These are phyloP conservation scores for Penicillium verrucosum DNA, from an alignment of 2,329 filamentous ascomycete genomes.

Conservation along the genomic window DNA sequence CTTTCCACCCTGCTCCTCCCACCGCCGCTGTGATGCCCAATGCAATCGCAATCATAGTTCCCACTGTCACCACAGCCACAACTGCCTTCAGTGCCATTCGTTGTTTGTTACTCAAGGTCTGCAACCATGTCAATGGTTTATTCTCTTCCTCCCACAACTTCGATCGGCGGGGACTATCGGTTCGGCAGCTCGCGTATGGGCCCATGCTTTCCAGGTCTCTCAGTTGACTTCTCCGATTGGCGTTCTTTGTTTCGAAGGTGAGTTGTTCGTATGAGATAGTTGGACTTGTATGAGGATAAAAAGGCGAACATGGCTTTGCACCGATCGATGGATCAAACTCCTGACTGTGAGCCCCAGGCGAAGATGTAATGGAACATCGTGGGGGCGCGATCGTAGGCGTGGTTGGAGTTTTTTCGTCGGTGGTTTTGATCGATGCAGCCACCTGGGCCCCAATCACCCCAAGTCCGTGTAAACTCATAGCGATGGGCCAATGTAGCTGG, in stretches of 20 bases:
- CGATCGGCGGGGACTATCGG: conserved; percentile 26
- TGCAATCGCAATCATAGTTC: conserved; percentile 45
- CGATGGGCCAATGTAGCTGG: background rate
- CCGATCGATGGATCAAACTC: conserved; percentile 41
- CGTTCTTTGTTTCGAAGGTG: conserved; percentile 23
- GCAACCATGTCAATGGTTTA: conserved; percentile 34
- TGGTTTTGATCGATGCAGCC: conserved; percentile 23
- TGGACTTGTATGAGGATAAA: conserved; percentile 42
- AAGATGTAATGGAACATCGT: conserved; percentile 18
- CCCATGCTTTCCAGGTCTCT: conserved; percentile 35
- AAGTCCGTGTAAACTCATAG: conserved; percentile 26
- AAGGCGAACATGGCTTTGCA: conserved; percentile 44
- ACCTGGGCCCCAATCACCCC: conserved; percentile 28
- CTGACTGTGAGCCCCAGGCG: conserved; percentile 10
- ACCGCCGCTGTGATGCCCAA: conserved; percentile 45
- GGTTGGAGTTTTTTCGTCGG: conserved; percentile 18
- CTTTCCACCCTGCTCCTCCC: conserved; percentile 45
- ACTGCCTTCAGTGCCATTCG: conserved; percentile 39
- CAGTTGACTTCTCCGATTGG: conserved; percentile 15
- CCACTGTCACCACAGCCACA: conserved; percentile 43
- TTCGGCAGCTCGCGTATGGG: conserved; percentile 15
- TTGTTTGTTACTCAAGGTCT: conserved; percentile 35
- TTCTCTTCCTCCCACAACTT: conserved; percentile 37
- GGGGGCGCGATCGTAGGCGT: conserved; percentile 11
- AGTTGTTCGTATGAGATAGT: conserved; percentile 28